Conservation (phyloP, 352 stramenopile genomes). For the Pythium phragmiticola region DNA sequence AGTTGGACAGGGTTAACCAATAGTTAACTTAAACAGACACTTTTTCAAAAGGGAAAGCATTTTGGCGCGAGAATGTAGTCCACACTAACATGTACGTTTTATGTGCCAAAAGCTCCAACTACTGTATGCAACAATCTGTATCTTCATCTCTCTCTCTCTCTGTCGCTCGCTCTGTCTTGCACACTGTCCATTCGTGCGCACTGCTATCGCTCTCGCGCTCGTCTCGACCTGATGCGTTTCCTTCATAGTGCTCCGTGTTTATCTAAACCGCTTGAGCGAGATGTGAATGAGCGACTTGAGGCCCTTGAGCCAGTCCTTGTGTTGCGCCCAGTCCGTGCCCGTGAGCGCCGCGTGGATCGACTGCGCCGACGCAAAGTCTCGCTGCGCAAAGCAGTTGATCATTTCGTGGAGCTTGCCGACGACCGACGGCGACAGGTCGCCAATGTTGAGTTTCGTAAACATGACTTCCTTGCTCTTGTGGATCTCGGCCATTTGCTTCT, state of each 20-base stretch:
- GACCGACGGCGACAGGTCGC: constrained; percentile 65
- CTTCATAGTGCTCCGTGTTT: constrained; percentile 27
- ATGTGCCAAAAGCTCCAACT: neutral
- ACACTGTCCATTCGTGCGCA: constrained; percentile 5
- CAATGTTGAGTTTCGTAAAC: constrained; percentile 87
- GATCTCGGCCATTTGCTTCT: constrained; percentile 86
- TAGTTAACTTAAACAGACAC: constrained; percentile 8
- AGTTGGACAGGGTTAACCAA: constrained; percentile 7
- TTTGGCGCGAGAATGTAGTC: constrained; percentile 22
- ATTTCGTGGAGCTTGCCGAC: constrained; percentile 80
- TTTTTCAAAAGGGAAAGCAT: neutral
- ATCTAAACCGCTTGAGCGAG: constrained; percentile 89
- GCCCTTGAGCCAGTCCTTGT: constrained; percentile 98
- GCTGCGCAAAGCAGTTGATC: constrained; percentile 69
- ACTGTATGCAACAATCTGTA: neutral
- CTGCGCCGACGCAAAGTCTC: constrained; percentile 76
- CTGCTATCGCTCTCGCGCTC: neutral
- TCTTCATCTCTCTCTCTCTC: constrained; percentile 1
- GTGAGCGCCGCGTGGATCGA: constrained; percentile 90
- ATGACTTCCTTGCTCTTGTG: constrained; percentile 85
- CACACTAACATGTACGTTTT: constrained; percentile 11
- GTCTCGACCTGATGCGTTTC: neutral
- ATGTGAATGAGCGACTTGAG: constrained; percentile 97
- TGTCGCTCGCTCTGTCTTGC: neutral
- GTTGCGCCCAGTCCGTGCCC: constrained; percentile 92